Percentiles rank a stretch among this genome's conserved stretches.
phyloP scores from a whole-genome alignment of 805 yeast species.

The Pichia thaimueangensis region DNA sequence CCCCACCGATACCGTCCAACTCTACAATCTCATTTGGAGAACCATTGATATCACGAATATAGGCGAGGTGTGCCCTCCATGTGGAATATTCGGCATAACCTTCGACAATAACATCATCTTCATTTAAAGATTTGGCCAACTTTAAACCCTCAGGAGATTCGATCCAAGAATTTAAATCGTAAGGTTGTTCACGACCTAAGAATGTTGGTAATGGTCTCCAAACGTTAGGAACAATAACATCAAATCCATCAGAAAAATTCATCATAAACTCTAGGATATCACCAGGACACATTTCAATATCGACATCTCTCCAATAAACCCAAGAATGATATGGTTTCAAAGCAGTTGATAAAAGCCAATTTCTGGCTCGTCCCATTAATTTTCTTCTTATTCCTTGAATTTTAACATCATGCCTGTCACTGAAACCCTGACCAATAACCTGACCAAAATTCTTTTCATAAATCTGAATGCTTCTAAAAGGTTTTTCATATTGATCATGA shows the following conservation, averaged over 20 bases:
- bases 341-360: conserved; percentile 72
- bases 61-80: conserved; percentile 77
- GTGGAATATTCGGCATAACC: conserved; percentile 86
- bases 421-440: conserved; percentile 76
- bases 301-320: conserved; percentile 91
- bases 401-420: conserved; percentile 77
- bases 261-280: conserved; percentile 67
- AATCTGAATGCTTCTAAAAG: conserved; percentile 74
- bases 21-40: conserved; percentile 58
- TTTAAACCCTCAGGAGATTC: conserved; percentile 75
- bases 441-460: conserved; percentile 82
- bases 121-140: conserved; percentile 56
- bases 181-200: conserved; percentile 86
- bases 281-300: conserved; percentile 77
- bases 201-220: conserved; percentile 97
- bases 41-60: conserved; percentile 57
- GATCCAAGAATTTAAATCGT: conserved; percentile 94
- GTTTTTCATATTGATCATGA: conserved; percentile 55
- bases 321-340: conserved; percentile 80
- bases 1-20: conserved; percentile 85
- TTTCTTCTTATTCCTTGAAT: conserved; percentile 82
- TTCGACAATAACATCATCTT: conserved; percentile 83
- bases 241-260: conserved; percentile 51
- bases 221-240: conserved; percentile 79
- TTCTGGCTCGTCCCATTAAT: conserved; percentile 81